Conservation (phyloP, 805 yeast species). For the Wickerhamiella shivajii region DNA sequence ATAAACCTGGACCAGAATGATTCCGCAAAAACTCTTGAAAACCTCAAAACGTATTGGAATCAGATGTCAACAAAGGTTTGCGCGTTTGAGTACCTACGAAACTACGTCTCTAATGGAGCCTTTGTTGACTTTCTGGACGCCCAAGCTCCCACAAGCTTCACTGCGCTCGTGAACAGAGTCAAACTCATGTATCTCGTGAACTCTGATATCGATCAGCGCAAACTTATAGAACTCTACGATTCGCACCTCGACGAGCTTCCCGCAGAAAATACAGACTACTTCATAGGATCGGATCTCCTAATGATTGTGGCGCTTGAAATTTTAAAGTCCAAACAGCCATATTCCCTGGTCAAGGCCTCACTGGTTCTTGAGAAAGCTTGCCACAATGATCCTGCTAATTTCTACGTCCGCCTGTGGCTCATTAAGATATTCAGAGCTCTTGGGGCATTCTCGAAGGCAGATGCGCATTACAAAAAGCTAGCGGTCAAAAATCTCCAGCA, state of each 20-base stretch:
- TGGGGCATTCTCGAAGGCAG: conserved; percentile 40
- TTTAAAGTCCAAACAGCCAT: conserved; percentile 10
- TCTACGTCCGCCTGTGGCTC: conserved; percentile 57
- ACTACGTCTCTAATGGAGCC: conserved; percentile 19
- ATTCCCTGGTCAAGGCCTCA: conserved; percentile 28
- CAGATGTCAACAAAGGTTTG: conserved; percentile 43
- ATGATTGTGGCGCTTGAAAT: conserved; percentile 36
- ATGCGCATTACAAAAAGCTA: conserved; percentile 37
- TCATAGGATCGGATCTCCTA: conserved; percentile 51
- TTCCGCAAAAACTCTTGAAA: conserved; percentile 3
- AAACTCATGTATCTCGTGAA: conserved; percentile 34
- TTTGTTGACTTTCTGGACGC: conserved; percentile 17
- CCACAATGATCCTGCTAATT: conserved; percentile 51
- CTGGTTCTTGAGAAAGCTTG: conserved; percentile 44
- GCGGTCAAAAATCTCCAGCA: conserved; percentile 62
- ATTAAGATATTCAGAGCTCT: conserved; percentile 44
- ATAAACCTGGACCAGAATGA: conserved; percentile 30
- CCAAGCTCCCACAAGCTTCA: conserved; percentile 14
- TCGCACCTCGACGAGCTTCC: conserved; percentile 25
- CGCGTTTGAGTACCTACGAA: conserved; percentile 45
- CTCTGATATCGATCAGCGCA: conserved; percentile 18
- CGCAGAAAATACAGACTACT: conserved; percentile 46
- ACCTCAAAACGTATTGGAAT: conserved; percentile 30
- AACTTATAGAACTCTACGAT: conserved; percentile 29
- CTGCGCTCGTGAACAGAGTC: conserved; percentile 28